A percentile compares a stretch with the other conserved stretches of the same genome.
Evolutionary conservation across 192 early-diverging fungal genomes (phyloP).

Genomic region (Glomus cerebriforme): DNA sequence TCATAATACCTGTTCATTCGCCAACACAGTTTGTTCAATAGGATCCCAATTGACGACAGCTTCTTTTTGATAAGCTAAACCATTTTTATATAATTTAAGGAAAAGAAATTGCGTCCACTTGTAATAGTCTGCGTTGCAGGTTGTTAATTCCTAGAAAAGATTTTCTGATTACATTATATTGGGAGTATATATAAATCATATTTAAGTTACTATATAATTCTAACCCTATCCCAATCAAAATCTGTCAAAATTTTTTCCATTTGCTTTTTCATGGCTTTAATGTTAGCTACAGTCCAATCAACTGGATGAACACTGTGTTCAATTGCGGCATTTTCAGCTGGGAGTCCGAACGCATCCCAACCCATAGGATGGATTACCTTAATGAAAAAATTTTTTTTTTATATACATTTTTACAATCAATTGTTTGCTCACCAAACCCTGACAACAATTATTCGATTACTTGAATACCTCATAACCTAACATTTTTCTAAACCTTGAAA

Average conservation of each 20-base stretch:
- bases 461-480: conserved; percentile 62
- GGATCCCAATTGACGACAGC: conserved; percentile 98
- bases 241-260: conserved; percentile 71
- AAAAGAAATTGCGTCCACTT: conserved; percentile 95
- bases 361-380: conserved; percentile 90
- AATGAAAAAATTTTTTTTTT: background rate
- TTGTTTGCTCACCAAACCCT: no score
- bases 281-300: conserved; percentile 86
- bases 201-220: background rate
- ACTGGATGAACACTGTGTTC: conserved; percentile 74
- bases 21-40: conserved; percentile 90
- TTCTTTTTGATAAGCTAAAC: conserved; percentile 86
- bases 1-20: conserved; percentile 82
- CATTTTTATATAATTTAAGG: conserved; percentile 71
- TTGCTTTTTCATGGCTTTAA: conserved; percentile 80
- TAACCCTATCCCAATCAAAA: conserved; percentile 91
- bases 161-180: background rate
- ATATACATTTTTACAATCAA: background rate
- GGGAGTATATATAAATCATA: background rate
- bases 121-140: conserved; percentile 88
- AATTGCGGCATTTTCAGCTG: conserved; percentile 96
- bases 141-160: conserved; percentile 70
- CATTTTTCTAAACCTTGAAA: conserved; percentile 80
- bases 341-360: conserved; percentile 98
- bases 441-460: background rate